phyloP scores from a whole-genome alignment of 2,329 filamentous ascomycete genomes.

The Colletotrichum sp. region DNA sequence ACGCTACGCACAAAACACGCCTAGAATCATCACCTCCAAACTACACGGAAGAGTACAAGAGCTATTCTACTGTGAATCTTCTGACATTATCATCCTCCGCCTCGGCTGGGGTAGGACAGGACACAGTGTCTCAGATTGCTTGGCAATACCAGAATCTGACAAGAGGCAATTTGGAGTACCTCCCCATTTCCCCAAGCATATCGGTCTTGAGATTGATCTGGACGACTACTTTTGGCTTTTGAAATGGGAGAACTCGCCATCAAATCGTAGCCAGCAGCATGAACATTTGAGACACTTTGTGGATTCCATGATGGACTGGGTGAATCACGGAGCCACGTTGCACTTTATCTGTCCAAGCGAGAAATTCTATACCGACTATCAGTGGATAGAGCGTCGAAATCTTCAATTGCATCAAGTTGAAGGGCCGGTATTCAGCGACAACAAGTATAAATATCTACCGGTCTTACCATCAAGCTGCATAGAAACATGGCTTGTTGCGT shows the following conservation, averaged over 20 bases:
- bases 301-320: not conserved
- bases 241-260: not conserved
- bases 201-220: not conserved
- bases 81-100: not conserved
- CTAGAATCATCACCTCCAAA: not conserved
- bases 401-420: rapidly evolving
- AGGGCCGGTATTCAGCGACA: not conserved
- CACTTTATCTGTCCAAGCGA: not conserved
- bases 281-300: not conserved
- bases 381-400: not conserved
- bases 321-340: not conserved
- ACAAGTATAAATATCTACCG: not conserved
- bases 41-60: not conserved
- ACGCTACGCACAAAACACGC: not conserved
- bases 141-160: not conserved
- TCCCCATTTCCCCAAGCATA: not conserved
- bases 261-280: not conserved
- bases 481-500: no score
- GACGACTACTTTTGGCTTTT: not conserved
- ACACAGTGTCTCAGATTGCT: rapidly evolving
- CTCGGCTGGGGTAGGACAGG: not conserved
- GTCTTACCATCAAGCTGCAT: not conserved
- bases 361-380: no score
- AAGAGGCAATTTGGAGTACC: not conserved
- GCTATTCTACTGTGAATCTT: not conserved